Evolutionary conservation across 2,329 filamentous ascomycete genomes (phyloP).

Genomic region (Ascochyta rabiei): DNA sequence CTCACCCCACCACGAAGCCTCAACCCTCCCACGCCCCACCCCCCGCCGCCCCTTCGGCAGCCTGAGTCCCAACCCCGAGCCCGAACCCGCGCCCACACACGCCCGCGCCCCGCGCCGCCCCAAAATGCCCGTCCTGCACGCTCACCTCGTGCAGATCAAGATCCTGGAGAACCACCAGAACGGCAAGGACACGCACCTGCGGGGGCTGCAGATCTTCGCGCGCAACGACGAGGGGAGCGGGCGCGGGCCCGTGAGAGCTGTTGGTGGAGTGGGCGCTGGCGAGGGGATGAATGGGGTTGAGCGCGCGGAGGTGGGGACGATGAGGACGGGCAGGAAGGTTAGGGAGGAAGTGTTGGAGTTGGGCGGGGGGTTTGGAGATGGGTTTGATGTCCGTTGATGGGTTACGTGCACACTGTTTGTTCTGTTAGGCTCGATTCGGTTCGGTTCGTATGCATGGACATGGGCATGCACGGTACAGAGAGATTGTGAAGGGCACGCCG

Average conservation of each 20-base stretch:
- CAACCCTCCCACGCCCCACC: slow-evolving; percentile 17
- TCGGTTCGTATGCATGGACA: background rate
- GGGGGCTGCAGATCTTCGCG: slow-evolving; percentile 86
- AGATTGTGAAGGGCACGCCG: no score
- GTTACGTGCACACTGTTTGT: no score
- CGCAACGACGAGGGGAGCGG: slow-evolving; percentile 35
- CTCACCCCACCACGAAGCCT: slow-evolving; percentile 10
- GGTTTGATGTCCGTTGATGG: slow-evolving; percentile 6
- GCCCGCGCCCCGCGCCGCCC: slow-evolving; percentile 50
- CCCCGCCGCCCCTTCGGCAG: slow-evolving; percentile 29
- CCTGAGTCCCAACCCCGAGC: slow-evolving; percentile 20
- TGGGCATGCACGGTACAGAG: background rate
- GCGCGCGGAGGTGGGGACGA: slow-evolving; percentile 6
- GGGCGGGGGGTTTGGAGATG: slow-evolving; percentile 1
- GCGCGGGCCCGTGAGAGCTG: slow-evolving; percentile 11
- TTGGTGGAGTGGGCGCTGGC: background rate
- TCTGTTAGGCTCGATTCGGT: no score
- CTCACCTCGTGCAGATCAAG: slow-evolving; percentile 87
- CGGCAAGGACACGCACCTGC: slow-evolving; percentile 97
- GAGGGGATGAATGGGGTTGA: slow-evolving; percentile 8
- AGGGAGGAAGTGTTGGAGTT: slow-evolving; percentile 23
- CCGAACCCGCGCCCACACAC: background rate
- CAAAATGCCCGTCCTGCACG: slow-evolving; percentile 77
- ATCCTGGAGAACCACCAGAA: slow-evolving; percentile 98
- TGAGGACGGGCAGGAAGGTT: slow-evolving; percentile 20